Conservation (phyloP, 1,284 basidiomycete species). For the Microbotryomycetes sp. region DNA sequence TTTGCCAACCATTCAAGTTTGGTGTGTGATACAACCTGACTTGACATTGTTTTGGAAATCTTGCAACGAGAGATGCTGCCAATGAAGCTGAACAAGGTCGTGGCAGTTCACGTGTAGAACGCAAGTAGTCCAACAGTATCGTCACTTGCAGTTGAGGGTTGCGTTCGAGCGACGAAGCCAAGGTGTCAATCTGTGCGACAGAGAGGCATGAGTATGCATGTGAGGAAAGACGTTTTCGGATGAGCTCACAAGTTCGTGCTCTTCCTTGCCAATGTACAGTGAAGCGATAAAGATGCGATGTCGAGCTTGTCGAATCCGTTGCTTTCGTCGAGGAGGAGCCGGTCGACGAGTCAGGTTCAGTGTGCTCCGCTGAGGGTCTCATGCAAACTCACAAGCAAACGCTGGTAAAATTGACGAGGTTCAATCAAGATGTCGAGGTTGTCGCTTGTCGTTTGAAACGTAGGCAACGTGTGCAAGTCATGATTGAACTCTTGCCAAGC, state of each 20-base stretch:
- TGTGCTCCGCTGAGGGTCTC: neutral
- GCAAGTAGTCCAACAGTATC: constrained; percentile 79
- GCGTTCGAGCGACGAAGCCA: constrained; percentile 55
- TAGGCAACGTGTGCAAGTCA: constrained; percentile 38
- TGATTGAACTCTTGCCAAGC: constrained; percentile 16
- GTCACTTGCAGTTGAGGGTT: constrained; percentile 63
- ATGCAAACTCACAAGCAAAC: constrained; percentile 42
- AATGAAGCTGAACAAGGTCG: constrained; percentile 60
- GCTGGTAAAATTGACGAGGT: constrained; percentile 46
- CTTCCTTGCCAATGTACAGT: constrained; percentile 67
- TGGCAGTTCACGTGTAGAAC: constrained; percentile 74
- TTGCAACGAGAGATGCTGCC: constrained; percentile 62
- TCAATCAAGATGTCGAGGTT: constrained; percentile 44
- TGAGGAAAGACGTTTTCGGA: neutral
- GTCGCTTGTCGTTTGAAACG: constrained; percentile 44
- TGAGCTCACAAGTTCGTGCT: constrained; percentile 58
- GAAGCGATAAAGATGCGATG: constrained; percentile 78
- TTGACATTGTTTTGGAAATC: constrained; percentile 68
- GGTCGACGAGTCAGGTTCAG: neutral
- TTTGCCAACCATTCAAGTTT: constrained; percentile 65
- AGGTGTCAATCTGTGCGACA: constrained; percentile 55
- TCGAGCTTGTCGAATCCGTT: constrained; percentile 65
- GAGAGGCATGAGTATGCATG: neutral
- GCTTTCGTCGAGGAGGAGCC: constrained; percentile 45
- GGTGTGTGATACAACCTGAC: constrained; percentile 80